Evolutionary conservation across 2,329 filamentous ascomycete species (phyloP).

Genomic region (Diaporthe citri): DNA sequence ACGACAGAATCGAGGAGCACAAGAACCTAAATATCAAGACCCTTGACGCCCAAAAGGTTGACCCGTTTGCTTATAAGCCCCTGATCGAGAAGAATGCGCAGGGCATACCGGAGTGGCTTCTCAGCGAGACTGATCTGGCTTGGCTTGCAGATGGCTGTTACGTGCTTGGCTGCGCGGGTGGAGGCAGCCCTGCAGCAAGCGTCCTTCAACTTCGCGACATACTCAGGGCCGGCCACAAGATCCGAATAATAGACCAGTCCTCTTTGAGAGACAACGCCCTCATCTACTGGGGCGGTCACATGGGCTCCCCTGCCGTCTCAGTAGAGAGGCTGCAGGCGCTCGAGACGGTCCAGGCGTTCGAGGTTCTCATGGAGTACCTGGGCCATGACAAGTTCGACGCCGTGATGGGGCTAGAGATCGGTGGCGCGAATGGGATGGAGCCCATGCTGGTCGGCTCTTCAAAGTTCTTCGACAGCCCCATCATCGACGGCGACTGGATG

Average conservation of each 20-base stretch:
- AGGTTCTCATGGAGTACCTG: slow-evolving; percentile 52
- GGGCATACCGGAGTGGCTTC: slow-evolving; percentile 53
- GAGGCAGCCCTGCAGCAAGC: slow-evolving; percentile 54
- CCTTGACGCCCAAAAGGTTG: slow-evolving; percentile 41
- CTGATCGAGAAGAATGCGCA: slow-evolving; percentile 48
- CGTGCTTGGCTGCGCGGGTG: slow-evolving; percentile 61
- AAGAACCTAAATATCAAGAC: slow-evolving; percentile 55
- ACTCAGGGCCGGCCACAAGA: slow-evolving; percentile 54
- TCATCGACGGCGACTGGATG: slow-evolving; percentile 49
- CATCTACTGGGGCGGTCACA: slow-evolving; percentile 59
- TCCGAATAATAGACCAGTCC: slow-evolving; percentile 54
- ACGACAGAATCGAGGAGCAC: slow-evolving; percentile 32
- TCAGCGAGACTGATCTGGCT: slow-evolving; percentile 59
- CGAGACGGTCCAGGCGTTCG: slow-evolving; percentile 53
- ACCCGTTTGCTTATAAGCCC: slow-evolving; percentile 51
- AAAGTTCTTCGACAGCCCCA: slow-evolving; percentile 50
- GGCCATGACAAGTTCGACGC: slow-evolving; percentile 48
- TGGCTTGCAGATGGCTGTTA: slow-evolving; percentile 61
- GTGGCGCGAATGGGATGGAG: slow-evolving; percentile 64
- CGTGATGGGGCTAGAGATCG: slow-evolving; percentile 65
- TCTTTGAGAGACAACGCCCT: slow-evolving; percentile 57
- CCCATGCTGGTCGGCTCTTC: slow-evolving; percentile 54
- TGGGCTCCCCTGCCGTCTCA: slow-evolving; percentile 57
- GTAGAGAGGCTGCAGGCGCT: slow-evolving; percentile 57
- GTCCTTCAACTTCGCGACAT: slow-evolving; percentile 55